phyloP scores from a whole-genome alignment of 306 rosid genomes.

The Cercis canadensis region DNA sequence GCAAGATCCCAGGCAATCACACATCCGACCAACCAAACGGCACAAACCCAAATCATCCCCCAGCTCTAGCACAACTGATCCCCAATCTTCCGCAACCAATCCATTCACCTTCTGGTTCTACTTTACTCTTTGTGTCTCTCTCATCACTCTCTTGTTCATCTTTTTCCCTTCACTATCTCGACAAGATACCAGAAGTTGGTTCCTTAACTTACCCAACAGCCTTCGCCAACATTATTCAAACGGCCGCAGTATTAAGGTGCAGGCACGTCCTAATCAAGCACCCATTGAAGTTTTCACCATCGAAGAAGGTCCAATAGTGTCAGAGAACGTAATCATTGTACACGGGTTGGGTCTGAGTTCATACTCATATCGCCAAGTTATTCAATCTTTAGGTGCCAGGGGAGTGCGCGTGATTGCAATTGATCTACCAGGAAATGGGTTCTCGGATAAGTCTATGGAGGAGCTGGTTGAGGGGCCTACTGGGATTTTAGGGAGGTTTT shows the following conservation, averaged over 20 bases:
- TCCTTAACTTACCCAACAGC: slow-evolving; percentile 64
- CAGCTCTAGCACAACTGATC: slow-evolving; percentile 22
- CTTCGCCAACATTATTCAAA: slow-evolving; percentile 80
- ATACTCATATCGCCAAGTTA: slow-evolving; percentile 61
- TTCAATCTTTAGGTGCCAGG: slow-evolving; percentile 50
- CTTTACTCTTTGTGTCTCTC: slow-evolving; percentile 68
- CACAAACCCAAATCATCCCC: slow-evolving; percentile 41
- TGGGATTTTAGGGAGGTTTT: slow-evolving; percentile 76
- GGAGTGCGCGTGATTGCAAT: slow-evolving; percentile 64
- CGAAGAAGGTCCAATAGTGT: slow-evolving; percentile 45
- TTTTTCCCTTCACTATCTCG: slow-evolving; percentile 59
- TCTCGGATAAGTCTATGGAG: slow-evolving; percentile 69
- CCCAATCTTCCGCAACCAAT: slow-evolving; percentile 29
- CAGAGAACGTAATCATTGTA: slow-evolving; percentile 66
- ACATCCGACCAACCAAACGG: slow-evolving; percentile 36
- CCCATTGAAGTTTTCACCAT: slow-evolving; percentile 70
- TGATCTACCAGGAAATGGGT: slow-evolving; percentile 90
- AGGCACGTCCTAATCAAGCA: slow-evolving; percentile 48
- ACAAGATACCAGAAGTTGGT: slow-evolving; percentile 75
- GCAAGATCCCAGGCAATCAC: slow-evolving; percentile 29
- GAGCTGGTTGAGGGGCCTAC: slow-evolving; percentile 51
- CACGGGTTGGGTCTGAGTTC: slow-evolving; percentile 83
- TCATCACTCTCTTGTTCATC: slow-evolving; percentile 55
- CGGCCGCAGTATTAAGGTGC: slow-evolving; percentile 87
- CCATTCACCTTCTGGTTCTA: slow-evolving; percentile 89